phyloP scores from a whole-genome alignment of 2,329 filamentous ascomycete species.

The Pseudogymnoascus sp. region DNA sequence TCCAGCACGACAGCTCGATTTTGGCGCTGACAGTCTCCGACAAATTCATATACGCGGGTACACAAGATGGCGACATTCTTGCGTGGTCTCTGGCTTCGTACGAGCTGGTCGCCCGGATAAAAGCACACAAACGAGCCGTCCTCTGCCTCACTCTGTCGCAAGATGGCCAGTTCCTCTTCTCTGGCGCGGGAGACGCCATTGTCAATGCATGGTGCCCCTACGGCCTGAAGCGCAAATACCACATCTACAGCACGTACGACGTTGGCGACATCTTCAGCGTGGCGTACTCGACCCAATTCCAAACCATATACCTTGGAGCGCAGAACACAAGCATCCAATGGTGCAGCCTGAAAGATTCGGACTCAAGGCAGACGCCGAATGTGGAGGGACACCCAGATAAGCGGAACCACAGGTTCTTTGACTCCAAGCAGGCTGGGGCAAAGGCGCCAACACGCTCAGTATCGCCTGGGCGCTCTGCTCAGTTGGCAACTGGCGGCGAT shows the following conservation, averaged over 20 bases:
- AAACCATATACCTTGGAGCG: constrained; percentile 83
- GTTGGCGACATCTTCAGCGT: constrained; percentile 94
- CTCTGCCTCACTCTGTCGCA: constrained; percentile 74
- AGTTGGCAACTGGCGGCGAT: constrained; percentile 48
- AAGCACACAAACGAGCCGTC: constrained; percentile 87
- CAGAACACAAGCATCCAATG: constrained; percentile 96
- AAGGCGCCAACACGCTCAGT: constrained; percentile 21
- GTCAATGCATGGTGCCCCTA: constrained; percentile 87
- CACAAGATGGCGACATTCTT: constrained; percentile 86
- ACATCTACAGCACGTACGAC: constrained; percentile 88
- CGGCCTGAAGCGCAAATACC: constrained; percentile 69
- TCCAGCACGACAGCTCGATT: constrained; percentile 70
- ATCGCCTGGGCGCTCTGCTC: constrained; percentile 36
- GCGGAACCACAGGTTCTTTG: constrained; percentile 83
- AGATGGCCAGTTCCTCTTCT: constrained; percentile 70
- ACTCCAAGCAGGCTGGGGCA: constrained; percentile 75
- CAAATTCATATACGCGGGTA: constrained; percentile 79
- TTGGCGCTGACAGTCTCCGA: constrained; percentile 76
- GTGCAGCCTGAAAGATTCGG: constrained; percentile 64
- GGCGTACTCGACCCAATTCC: constrained; percentile 70
- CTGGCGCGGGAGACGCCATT: constrained; percentile 85
- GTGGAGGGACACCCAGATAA: constrained; percentile 64
- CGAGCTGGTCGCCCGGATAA: constrained; percentile 66
- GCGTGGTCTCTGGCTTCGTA: constrained; percentile 88
- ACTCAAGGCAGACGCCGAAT: constrained; percentile 49